Conservation (phyloP, 208 protist species). For the Endotrypanum monterogeii region DNA sequence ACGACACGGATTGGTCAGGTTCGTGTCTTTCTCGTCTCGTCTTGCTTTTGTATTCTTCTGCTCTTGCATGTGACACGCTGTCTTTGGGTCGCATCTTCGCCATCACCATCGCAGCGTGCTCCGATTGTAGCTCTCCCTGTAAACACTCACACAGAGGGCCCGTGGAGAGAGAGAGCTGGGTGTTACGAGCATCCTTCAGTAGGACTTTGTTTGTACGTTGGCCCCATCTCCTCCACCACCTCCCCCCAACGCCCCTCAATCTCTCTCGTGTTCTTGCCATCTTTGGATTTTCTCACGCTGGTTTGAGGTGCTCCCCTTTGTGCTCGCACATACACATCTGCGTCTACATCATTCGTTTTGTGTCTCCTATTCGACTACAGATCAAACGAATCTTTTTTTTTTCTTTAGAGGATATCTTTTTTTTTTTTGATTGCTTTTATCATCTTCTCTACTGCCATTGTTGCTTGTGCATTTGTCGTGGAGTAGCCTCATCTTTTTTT, state of each 20-base stretch:
- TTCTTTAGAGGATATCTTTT: background rate
- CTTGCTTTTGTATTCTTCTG: background rate
- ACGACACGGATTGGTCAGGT: background rate
- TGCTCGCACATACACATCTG: background rate
- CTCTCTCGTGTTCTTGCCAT: background rate
- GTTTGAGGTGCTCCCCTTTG: background rate
- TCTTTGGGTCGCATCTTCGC: too few species aligned
- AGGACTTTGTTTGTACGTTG: background rate
- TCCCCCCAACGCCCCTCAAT: background rate
- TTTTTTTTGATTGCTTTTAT: background rate
- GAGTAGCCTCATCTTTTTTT: background rate
- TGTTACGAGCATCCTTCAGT: background rate
- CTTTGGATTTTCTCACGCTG: background rate
- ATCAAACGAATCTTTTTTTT: slow-evolving; percentile 1
- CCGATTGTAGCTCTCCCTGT: background rate
- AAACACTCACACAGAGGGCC: too few species aligned
- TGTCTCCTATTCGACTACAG: background rate
- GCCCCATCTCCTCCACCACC: background rate
- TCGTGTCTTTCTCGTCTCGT: background rate
- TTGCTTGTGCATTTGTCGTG: too few species aligned
- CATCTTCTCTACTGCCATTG: background rate
- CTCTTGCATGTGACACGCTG: too few species aligned
- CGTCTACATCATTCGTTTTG: background rate
- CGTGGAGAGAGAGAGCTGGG: slow-evolving; percentile 2
- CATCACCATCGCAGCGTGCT: background rate